Percentiles rank a stretch among this genome's conserved stretches.
phyloP scores from a whole-genome alignment of 1,284 basidiomycete species.

The Trichosporon ovoides region DNA sequence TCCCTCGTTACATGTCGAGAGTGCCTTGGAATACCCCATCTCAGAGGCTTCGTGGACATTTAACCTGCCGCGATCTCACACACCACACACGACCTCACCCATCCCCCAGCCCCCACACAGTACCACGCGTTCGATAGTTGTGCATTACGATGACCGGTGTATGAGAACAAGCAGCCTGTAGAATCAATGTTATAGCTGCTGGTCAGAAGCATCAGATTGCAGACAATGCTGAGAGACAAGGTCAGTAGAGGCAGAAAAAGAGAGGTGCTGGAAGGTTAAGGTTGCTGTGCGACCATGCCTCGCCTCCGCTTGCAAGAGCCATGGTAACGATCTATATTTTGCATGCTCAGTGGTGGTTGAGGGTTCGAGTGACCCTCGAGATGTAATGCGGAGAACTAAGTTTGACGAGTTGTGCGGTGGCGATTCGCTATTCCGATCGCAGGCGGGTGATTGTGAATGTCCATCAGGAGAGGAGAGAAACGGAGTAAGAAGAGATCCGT shows the following conservation, averaged over 20 bases:
- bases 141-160: slow-evolving; percentile 14
- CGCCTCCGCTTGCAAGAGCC: too few species aligned
- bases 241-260: too few species aligned
- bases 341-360: slow-evolving; percentile 6
- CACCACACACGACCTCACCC: slow-evolving; percentile 4
- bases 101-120: neutral
- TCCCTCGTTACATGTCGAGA: neutral
- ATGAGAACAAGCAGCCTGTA: too few species aligned
- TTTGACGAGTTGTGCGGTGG: neutral
- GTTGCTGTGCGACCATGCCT: too few species aligned
- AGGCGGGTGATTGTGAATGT: too few species aligned
- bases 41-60: neutral
- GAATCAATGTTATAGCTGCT: too few species aligned
- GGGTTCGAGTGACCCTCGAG: neutral
- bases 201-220: too few species aligned
- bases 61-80: neutral
- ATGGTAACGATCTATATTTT: slow-evolving; percentile 2
- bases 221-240: too few species aligned
- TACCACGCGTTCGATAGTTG: slow-evolving; percentile 16
- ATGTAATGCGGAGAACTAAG: neutral
- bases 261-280: too few species aligned
- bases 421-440: too few species aligned
- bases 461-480: too few species aligned
- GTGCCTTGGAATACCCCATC: neutral
- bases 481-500: too few species aligned